phyloP scores from a whole-genome alignment of 768 basidiomycete species.

The Boletus subcaerulescens region DNA sequence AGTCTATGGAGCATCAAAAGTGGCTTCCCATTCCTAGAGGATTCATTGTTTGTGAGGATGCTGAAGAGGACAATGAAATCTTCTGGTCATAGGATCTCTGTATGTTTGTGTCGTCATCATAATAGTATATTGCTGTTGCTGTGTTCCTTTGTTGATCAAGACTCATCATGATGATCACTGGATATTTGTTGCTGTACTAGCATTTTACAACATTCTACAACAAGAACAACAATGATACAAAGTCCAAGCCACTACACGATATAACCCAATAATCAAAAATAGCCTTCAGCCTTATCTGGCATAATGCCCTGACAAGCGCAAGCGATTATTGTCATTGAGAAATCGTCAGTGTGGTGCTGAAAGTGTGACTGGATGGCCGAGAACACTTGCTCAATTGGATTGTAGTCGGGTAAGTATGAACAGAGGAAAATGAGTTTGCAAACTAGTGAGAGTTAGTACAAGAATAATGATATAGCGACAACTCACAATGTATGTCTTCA shows the following conservation, averaged over 20 bases:
- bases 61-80: background rate
- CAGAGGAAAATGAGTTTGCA: too few relatives aligned
- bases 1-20: background rate
- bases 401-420: too few relatives aligned
- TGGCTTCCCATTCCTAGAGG: background rate
- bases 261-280: constrained; percentile 2
- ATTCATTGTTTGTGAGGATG: background rate
- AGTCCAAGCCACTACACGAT: background rate
- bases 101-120: too few relatives aligned
- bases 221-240: too few relatives aligned
- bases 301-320: constrained; percentile 3
- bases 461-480: background rate
- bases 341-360: background rate
- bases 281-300: background rate
- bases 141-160: too few relatives aligned
- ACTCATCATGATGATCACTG: too few relatives aligned
- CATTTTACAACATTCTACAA: background rate
- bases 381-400: too few relatives aligned
- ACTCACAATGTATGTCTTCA: constrained; percentile 21
- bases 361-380: background rate
- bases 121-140: too few relatives aligned
- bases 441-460: background rate
- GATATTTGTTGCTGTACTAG: too few relatives aligned
- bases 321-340: background rate
- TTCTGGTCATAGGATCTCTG: background rate